phyloP scores from a whole-genome alignment of 2,329 filamentous ascomycete species.

The Microsporum ferrugineum region DNA sequence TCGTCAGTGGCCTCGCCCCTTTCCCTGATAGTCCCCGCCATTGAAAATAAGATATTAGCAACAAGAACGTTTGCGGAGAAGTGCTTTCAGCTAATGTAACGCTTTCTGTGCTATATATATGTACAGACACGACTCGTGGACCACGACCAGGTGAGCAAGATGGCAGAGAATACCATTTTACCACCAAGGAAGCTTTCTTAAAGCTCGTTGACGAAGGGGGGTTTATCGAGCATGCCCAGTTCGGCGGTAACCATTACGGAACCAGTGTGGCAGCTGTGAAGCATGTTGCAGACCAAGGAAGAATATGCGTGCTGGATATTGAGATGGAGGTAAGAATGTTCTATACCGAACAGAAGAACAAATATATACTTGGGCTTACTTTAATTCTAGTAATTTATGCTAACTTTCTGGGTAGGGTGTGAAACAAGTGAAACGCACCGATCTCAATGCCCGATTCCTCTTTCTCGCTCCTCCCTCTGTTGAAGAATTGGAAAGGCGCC shows the following conservation, averaged over 20 bases:
- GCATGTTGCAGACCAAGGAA: slow-evolving; percentile 58
- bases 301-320: slow-evolving; percentile 78
- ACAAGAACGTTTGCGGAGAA: not conserved
- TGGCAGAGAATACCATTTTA: slow-evolving; percentile 73
- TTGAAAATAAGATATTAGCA: not conserved
- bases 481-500: slow-evolving; percentile 59
- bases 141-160: slow-evolving; percentile 65
- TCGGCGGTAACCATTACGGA: slow-evolving; percentile 77
- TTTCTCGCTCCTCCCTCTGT: slow-evolving; percentile 73
- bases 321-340: slow-evolving; percentile 66
- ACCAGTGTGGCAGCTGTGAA: slow-evolving; percentile 70
- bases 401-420: slow-evolving; percentile 49
- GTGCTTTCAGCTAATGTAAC: not conserved
- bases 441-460: slow-evolving; percentile 64
- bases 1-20: slow-evolving; percentile 18
- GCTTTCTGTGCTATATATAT: not conserved
- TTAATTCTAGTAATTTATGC: not conserved
- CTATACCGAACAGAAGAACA: not conserved
- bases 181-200: slow-evolving; percentile 55
- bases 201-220: slow-evolving; percentile 54
- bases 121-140: slow-evolving; percentile 61
- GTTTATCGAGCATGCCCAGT: slow-evolving; percentile 81
- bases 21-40: not conserved
- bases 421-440: slow-evolving; percentile 75
- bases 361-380: not conserved